Percentiles rank a stretch among this genome's conserved stretches.
Conservation (phyloP, 2,329 filamentous ascomycete genomes). For the Stachybotrys chlorohalonatus region DNA sequence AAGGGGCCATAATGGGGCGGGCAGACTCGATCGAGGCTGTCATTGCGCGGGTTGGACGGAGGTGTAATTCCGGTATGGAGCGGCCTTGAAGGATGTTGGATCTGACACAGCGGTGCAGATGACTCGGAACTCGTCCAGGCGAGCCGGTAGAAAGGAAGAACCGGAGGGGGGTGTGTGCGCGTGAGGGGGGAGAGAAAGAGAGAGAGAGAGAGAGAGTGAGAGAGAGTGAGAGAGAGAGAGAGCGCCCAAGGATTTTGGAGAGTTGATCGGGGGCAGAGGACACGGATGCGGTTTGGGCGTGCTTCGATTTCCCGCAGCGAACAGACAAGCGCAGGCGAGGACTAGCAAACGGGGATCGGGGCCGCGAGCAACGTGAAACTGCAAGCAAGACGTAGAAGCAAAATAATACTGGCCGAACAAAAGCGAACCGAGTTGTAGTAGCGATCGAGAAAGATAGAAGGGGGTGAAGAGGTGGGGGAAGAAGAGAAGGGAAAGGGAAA, state of each 20-base stretch:
- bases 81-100: background rate
- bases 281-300: background rate
- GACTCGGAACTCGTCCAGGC: background rate
- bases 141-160: too few species aligned
- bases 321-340: too few species aligned
- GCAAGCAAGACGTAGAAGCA: too few species aligned
- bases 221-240: background rate
- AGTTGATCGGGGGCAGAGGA: background rate
- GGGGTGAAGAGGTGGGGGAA: too few species aligned
- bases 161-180: too few species aligned
- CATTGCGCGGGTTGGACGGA: slow-evolving; percentile 26
- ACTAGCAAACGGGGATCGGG: too few species aligned
- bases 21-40: slow-evolving; percentile 50
- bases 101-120: background rate
- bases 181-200: background rate
- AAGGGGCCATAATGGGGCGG: slow-evolving; percentile 54
- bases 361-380: too few species aligned
- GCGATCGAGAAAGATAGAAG: too few species aligned
- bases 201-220: background rate
- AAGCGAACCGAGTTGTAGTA: too few species aligned
- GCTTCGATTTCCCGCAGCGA: too few species aligned
- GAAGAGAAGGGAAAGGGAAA: too few species aligned
- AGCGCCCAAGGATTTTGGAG: background rate
- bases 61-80: background rate
- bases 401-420: too few species aligned